Base-by-base conservation (phyloP, 2,329 filamentous ascomycete genomes). In the Clonostachys solani region DNA sequence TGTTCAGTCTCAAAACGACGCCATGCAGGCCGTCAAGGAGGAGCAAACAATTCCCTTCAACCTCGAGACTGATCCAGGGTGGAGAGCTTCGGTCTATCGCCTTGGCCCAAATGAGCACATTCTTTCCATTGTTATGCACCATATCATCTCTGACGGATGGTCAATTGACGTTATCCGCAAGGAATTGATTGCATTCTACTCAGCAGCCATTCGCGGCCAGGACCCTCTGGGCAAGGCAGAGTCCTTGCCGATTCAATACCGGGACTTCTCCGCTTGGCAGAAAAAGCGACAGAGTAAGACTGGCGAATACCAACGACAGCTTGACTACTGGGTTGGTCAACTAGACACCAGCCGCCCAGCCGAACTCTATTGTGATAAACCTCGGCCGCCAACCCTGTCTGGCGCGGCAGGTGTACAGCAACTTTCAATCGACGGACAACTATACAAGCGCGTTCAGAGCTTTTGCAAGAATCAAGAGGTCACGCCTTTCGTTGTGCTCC, bases 211-310 rank as follows among this genome's bases (percentile, higher is more conserved):
- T 18, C 7, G 16, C 12, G 23, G 35, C 16, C 9, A 42, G 13
- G 34, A 47, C 23, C 23, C 43, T 18, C 33, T 54, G 2, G 47
- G 48, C 15, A 18, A 42, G 5, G n/a, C 56, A 3, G 17, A 43
- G 0, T 54, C 57, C 1, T 45, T 61, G 1, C 51, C 58, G 0
- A 52, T 61, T 15, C 57, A 60, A 36, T 61, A 60, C 33, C 44
- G 52, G 3, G 57, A 61, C 46, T 60, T 52, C 16, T 42, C 58
- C 2, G 34, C 45, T 1, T 53, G 54, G 54, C 53, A 58, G 19
- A 56, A 46, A 43, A 18, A 51, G 3, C 17, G 45, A 8, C 43
- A 42, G 5, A 47, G n/a, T n/a, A n/a, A 54, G 33, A 33, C 43
- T 33, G 37, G 40, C 5, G 38, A 46, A 18, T 33, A 37, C 12